Base-by-base conservation (phyloP, 768 basidiomycete species). In the Hydnomerulius pinastri region DNA sequence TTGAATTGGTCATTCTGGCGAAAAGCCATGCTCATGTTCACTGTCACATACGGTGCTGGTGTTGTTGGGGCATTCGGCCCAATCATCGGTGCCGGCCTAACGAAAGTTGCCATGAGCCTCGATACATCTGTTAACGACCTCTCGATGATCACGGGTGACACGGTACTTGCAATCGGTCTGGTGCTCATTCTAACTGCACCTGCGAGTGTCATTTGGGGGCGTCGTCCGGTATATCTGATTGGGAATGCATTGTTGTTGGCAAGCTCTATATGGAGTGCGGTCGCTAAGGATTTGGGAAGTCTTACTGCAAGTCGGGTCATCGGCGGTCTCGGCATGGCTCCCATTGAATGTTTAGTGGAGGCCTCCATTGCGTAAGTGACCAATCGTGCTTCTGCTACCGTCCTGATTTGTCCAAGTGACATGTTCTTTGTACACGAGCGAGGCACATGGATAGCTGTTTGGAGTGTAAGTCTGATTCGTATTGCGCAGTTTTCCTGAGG, bases 21-120 rank as follows among this genome's bases (percentile, higher is more conserved):
- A 20, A 57, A 57, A 50, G 20, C 17, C 24, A 35, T 43, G 38
- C 52, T 57, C 36, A 50, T 57, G 53, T 12, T 54, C 10, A 45
- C 50, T 13, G 38, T 54, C 17, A 50, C 40, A 8, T 56, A 54
- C 39, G 55, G 55, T 36, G 52, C 55, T 15, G 55, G 55, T 1
- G 39, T 57, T 35, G 55, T 57, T 33, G 55, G 55, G n/a, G 55
- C 55, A 13, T 54, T 57, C 25, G 55, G 55, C 13, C 55, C 55
- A 12, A 48, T 57, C 21, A 54, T 57, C 23, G 53, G 53, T 18
- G 53, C 53, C 2, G 55, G 55, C 0, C 42, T 57, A 13, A 53
- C 53, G 18, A 46, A 54, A 28, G 53, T 57, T 35, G 55, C 55
- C 13, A n/a, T 45, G 42, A 46, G 45, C 37, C 50, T 57, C 18